These are phyloP conservation scores for Phoma sp. DNA, from an alignment of 2,329 filamentous ascomycete species.

Conservation along the genomic window DNA sequence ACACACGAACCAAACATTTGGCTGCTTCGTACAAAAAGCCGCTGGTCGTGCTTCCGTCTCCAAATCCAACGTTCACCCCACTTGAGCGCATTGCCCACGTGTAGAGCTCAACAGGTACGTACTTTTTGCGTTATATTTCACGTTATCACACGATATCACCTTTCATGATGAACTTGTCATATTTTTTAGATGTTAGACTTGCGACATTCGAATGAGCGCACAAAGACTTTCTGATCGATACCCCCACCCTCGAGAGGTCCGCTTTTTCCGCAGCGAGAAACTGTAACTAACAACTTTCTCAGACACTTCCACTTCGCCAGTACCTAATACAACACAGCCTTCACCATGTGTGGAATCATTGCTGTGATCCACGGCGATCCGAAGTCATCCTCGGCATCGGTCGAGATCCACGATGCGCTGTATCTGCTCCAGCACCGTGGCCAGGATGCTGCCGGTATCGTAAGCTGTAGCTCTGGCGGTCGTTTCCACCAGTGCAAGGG, in stretches of 20 bases:
- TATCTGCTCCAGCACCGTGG: conserved; percentile 65
- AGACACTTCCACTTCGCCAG: conserved; percentile 18
- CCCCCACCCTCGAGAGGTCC: conserved; percentile 23
- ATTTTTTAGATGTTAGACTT: conserved; percentile 52
- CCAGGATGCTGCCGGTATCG: conserved; percentile 88
- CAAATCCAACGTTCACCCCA: conserved; percentile 12
- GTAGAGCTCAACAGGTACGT: conserved; percentile 19
- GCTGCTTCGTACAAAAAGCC: conserved; percentile 17
- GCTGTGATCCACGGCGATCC: conserved; percentile 57
- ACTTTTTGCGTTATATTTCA: neutral
- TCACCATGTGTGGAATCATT: conserved; percentile 60
- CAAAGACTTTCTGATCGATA: conserved; percentile 46
- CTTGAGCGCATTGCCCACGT: conserved; percentile 9
- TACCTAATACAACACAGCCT: conserved; percentile 10
- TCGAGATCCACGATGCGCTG: conserved; percentile 55
- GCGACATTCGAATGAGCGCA: conserved; percentile 47
- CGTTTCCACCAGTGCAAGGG: conserved; percentile 90
- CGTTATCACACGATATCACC: neutral
- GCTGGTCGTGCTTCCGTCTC: conserved; percentile 21
- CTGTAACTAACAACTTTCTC: conserved; percentile 30
- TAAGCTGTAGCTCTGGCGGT: conserved; percentile 76
- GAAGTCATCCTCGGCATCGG: conserved; percentile 49
- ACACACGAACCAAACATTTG: conserved; percentile 8
- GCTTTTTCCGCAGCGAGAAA: conserved; percentile 20
- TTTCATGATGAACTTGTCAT: conserved; percentile 47